phyloP scores from a whole-genome alignment of 1,284 basidiomycete species.

The Cutaneotrichosporon mucoides region DNA sequence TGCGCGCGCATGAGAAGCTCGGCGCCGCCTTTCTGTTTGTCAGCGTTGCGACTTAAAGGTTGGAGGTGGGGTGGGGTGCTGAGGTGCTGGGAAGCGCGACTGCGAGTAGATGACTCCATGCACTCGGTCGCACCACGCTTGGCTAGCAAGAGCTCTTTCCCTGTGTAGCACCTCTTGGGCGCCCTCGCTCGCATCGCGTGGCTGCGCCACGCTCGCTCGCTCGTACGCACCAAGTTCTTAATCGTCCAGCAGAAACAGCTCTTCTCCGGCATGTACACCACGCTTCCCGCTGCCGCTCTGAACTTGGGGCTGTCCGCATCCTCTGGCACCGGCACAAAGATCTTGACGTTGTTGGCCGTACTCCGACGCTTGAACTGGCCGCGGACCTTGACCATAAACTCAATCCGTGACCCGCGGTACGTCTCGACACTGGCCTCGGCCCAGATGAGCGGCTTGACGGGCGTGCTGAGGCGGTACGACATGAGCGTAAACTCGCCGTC shows the following conservation, averaged over 20 bases:
- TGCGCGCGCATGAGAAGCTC: constrained; percentile 85
- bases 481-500: constrained; percentile 99
- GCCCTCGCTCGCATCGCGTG: too few species aligned
- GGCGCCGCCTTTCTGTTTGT: constrained; percentile 7
- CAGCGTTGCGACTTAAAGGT: background rate
- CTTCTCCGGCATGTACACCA: constrained; percentile 93
- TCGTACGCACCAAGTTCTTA: constrained; percentile 58
- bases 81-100: too few species aligned
- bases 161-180: too few species aligned
- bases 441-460: constrained; percentile 97
- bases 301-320: constrained; percentile 98
- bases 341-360: constrained; percentile 97
- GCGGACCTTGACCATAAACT: constrained; percentile 97
- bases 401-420: constrained; percentile 87
- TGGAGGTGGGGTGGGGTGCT: too few species aligned
- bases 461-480: constrained; percentile 91
- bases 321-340: constrained; percentile 95
- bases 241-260: constrained; percentile 98
- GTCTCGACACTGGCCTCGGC: constrained; percentile 95
- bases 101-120: too few species aligned
- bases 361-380: constrained; percentile 97
- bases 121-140: too few species aligned
- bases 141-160: too few species aligned
- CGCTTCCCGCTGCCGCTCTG: constrained; percentile 65
- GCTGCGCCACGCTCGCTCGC: too few species aligned